Evolutionary conservation across 1,139 yeast genomes (phyloP), one percentile per base, ranked within the genome.

Genomic region (Ogataea hybrid): DNA sequence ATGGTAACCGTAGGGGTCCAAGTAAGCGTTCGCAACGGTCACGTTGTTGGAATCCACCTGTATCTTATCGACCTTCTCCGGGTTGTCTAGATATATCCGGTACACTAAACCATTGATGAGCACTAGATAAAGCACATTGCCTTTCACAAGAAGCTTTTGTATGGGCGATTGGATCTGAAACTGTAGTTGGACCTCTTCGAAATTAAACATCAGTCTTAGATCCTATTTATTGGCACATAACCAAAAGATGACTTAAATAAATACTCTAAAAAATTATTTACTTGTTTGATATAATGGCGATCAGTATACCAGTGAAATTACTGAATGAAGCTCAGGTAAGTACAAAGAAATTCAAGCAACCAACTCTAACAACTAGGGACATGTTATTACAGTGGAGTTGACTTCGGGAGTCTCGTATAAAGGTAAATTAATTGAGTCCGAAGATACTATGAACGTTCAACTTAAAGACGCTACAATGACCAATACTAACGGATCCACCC

Each of bases 371-470:
- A 16, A 16, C 2, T 77, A 83, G 70, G 97, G 97, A 35, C 98
- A 92, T 59, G 70, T 81, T 15, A 81, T 92, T 23, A 80, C 95
- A 1, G 65, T 90, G 21, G 98, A 92, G 63, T 75, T 92, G 42
- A 77, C 79, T 21, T 82, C 92, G 1, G 97, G 97, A 1, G 92
- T 85, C 53, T 78, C 85, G 0, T 90, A 90, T 61, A 74, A 95
- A 32, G 97, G 97, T 2, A 88, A 84, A 60, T 72, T 92, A 33
- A 64, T 84, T 10, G 60, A 54, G 34, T 50, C 73, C 14, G 92
- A 81, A 65, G 98, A 92, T 59, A 90, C 84, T 61, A 92, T 92
- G 98, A 92, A 92, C 61, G 79, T 90, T 20, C 95, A 92, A 49
- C 65, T 92, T 38, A 72, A 79, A 53, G 96, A 92, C 59, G 95